Base-by-base conservation (phyloP, 2,329 filamentous ascomycete genomes). In the Penicillium janthinellum region DNA sequence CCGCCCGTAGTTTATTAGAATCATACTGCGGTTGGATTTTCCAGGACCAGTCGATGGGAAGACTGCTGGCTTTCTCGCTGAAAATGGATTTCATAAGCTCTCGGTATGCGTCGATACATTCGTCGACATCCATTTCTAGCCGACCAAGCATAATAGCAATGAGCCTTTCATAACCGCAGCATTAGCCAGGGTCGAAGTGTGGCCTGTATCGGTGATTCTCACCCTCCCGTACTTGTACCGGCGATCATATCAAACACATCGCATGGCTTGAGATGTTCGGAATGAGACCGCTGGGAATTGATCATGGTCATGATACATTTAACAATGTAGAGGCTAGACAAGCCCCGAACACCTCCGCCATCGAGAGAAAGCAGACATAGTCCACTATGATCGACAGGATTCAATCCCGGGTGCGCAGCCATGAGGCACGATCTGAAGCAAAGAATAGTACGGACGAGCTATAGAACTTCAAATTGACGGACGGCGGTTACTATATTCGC, bases 341-440 rank as follows among this genome's bases (percentile, higher is more conserved):
- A 63, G 0, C 76, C 77, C 5, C 77, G 70, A 0, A 80, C 70
- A 4, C 77, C 78, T 3, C 77, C 78, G 10, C 78, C 78, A 62
- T 80, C 77, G 5, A 74, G 61, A 20, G 63, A 61, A 1, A 69
- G 6, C 1, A 69, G 54, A 12, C 65, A 67, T 0, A 68, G n/a
- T 3, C 66, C 65, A 22, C 56, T 35, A 1, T 11, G 14, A 3
- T 64, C 50, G 6, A 61, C 39, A 1, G 60, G 60, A 6, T 58
- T 62, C 3, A 54, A 45, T 20, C 49, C 49, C 5, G 14, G 38
- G 11, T 14, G 17, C 1, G 17, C 11, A 41, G 14, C 6, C 38
- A 17, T 17, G 14, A 41, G 12, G 28, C 28, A 31, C 28, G 28
- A 31, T 31, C 28, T 31, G 28, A 31, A 31, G 28, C 28, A 31